Conservation (phyloP, 2,329 filamentous ascomycete species). For the Phaeoacremonium minimum region DNA sequence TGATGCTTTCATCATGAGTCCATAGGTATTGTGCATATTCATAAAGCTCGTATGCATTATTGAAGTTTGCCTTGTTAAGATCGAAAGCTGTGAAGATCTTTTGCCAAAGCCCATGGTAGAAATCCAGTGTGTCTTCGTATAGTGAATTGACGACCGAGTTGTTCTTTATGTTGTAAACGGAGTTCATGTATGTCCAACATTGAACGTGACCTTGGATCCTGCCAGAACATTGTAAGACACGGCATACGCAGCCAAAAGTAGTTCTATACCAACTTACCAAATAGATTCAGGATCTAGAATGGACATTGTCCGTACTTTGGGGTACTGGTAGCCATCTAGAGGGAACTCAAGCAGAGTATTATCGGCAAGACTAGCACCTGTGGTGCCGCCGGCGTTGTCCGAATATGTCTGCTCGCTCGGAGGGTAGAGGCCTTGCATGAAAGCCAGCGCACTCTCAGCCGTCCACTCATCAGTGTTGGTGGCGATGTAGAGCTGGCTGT, state of each 20-base stretch:
- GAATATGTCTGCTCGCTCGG: conserved; percentile 45
- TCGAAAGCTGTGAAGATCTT: conserved; percentile 31
- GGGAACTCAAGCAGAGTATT: conserved; percentile 60
- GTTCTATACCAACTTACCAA: conserved; percentile 36
- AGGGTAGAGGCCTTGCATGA: conserved; percentile 82
- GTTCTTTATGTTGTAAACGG: conserved; percentile 18
- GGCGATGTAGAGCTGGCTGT: conserved; percentile 37
- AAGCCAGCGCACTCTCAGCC: conserved; percentile 67
- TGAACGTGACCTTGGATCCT: conserved; percentile 32
- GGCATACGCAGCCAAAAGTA: neutral
- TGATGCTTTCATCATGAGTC: conserved; percentile 42
- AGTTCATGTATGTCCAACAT: conserved; percentile 31
- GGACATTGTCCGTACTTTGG: conserved; percentile 56
- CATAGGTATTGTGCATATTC: conserved; percentile 52
- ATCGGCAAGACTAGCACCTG: conserved; percentile 16
- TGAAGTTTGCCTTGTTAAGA: conserved; percentile 30
- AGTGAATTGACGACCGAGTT: conserved; percentile 11
- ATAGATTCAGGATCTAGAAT: conserved; percentile 37
- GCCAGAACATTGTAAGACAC: conserved; percentile 2
- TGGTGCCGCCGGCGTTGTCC: conserved; percentile 27
- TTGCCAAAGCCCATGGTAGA: conserved; percentile 38
- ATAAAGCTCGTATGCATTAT: conserved; percentile 49
- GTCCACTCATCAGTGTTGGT: conserved; percentile 42
- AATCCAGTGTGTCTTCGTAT: conserved; percentile 19
- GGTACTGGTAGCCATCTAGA: conserved; percentile 75